phyloP scores from a whole-genome alignment of 768 basidiomycete genomes.

The Candolleomyces aberdarensis region DNA sequence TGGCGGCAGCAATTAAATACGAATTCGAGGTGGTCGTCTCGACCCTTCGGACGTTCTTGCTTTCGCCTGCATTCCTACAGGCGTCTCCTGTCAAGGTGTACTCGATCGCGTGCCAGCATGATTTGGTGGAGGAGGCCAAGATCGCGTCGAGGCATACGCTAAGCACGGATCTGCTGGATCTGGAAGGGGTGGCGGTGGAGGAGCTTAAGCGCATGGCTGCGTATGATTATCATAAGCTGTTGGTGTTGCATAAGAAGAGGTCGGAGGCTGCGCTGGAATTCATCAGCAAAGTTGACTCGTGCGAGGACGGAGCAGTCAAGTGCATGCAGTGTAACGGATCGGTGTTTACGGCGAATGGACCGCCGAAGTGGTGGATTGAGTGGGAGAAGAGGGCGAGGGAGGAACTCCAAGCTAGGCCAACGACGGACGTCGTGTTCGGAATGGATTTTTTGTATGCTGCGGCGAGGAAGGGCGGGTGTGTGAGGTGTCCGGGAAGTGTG shows the following conservation, averaged over 20 bases:
- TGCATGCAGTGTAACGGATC: constrained; percentile 65
- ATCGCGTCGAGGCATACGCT: constrained; percentile 61
- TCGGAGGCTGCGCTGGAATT: constrained; percentile 45
- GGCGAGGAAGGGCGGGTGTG: constrained; percentile 50
- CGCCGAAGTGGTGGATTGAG: constrained; percentile 69
- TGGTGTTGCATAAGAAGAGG: constrained; percentile 57
- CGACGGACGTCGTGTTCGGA: constrained; percentile 57
- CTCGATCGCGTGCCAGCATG: constrained; percentile 65
- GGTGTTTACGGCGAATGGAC: constrained; percentile 36
- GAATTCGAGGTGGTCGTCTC: constrained; percentile 48
- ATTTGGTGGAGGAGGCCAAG: constrained; percentile 60
- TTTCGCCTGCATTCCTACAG: constrained; percentile 46
- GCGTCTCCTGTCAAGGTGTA: constrained; percentile 59
- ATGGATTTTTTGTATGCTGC: constrained; percentile 51
- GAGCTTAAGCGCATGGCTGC: constrained; percentile 67
- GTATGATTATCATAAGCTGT: constrained; percentile 63
- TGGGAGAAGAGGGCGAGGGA: constrained; percentile 55
- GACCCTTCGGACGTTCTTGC: constrained; percentile 48
- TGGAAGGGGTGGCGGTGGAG: constrained; percentile 28
- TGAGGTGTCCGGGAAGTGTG: constrained; percentile 62
- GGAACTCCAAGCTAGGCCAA: constrained; percentile 55
- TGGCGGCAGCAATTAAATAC: constrained; percentile 62
- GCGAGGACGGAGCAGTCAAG: constrained; percentile 29
- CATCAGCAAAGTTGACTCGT: constrained; percentile 27
- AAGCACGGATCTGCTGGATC: constrained; percentile 45